Evolutionary conservation across 345 rosid genomes (phyloP), one percentile per base, ranked within the genome.

Genomic region (Aquilaria sinensis): DNA sequence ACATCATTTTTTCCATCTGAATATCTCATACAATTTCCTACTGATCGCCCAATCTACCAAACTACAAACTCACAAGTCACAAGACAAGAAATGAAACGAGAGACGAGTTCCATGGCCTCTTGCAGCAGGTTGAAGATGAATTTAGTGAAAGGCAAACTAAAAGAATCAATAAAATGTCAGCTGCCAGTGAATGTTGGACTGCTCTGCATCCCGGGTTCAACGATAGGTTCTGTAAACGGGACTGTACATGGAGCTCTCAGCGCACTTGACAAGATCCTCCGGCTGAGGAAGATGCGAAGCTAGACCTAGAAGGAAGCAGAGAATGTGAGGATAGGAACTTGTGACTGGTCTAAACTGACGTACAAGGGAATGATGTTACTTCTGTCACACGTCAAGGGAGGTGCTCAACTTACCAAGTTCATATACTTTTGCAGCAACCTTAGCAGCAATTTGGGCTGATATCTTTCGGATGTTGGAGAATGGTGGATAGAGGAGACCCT

Each of bases 191-290:
- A 34, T 10, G 15, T 14, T 16, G 2, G 52, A 53, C 23, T 16
- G 31, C 16, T 16, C 56, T 29, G 62, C 9, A 14, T 12, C 50
- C n/a, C 30, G 13, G 30, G 33, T 71, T 90, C 68, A 94, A 34
- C 93, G 96, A 67, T 86, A 95, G 87, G 64, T 75, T 60, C 92
- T 78, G 83, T 95, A 91, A 54, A 75, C 62, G 31, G 96, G 93
- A 66, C 90, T 85, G 85, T 88, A 91, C 97, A 94, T 88, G 92
- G 97, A 87, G 81, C 93, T 88, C 83, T 94, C 97, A 0, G 97
- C 96, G 61, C 75, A 75, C 74, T 80, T 71, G 12, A 89, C 87
- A 1, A 95, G 84, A 73, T 95, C 84, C 73, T 83, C 63, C 0
- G 99, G 97, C 56, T 81, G 97, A 69, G 97, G 97, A 30, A 91